phyloP scores from a whole-genome alignment of 2,329 filamentous ascomycete species.

The Macrophomina tecta region DNA sequence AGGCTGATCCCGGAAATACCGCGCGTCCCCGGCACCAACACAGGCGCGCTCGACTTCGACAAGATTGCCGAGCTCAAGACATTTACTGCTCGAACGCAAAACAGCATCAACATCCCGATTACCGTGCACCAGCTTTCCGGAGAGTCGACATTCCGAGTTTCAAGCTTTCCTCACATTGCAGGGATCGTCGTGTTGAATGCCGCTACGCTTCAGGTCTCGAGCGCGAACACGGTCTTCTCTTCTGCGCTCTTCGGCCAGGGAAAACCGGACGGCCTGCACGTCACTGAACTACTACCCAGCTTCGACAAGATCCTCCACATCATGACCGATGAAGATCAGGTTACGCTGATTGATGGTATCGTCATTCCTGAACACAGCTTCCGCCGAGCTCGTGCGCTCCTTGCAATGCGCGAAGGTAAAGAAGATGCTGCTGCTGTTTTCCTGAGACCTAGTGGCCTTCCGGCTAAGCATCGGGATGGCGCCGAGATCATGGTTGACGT shows the following conservation, averaged over 20 bases:
- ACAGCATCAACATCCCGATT: constrained; percentile 81
- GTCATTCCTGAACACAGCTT: constrained; percentile 97
- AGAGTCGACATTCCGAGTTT: constrained; percentile 77
- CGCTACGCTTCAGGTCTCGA: constrained; percentile 77
- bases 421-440: constrained; percentile 79
- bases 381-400: constrained; percentile 81
- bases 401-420: constrained; percentile 82
- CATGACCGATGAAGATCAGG: constrained; percentile 83
- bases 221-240: constrained; percentile 94
- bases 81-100: constrained; percentile 82
- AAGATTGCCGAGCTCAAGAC: constrained; percentile 74
- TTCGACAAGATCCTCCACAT: constrained; percentile 85
- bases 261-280: constrained; percentile 77
- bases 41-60: constrained; percentile 77
- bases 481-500: constrained; percentile 92
- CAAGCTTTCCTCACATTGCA: constrained; percentile 95
- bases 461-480: constrained; percentile 87
- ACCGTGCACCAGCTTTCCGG: constrained; percentile 76
- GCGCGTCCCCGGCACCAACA: constrained; percentile 72
- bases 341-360: constrained; percentile 87
- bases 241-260: constrained; percentile 90
- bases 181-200: constrained; percentile 94
- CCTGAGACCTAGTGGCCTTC: constrained; percentile 80
- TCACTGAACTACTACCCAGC: constrained; percentile 81
- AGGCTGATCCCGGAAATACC: constrained; percentile 83